Conservation (phyloP, 257 asterid genomes). For the Nicotiana obtusifolia region DNA sequence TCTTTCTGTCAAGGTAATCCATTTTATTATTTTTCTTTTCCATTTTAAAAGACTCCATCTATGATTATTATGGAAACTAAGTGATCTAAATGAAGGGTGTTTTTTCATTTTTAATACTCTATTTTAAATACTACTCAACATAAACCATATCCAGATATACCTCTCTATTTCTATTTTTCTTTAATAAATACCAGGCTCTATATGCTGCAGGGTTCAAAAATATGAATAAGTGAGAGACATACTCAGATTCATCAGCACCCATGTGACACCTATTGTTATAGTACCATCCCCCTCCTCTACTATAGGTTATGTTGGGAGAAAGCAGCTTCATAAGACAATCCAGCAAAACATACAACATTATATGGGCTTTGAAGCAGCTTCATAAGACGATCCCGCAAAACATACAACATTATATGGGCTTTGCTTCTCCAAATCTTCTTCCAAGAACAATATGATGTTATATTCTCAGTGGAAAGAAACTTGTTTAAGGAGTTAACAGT, state of each 20-base stretch:
- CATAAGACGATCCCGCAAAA: neutral
- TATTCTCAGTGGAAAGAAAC: neutral
- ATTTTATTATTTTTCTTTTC: too few relatives aligned
- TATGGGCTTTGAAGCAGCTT: neutral
- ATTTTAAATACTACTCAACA: too few relatives aligned
- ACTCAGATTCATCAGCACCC: neutral
- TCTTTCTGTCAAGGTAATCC: too few relatives aligned
- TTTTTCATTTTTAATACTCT: too few relatives aligned
- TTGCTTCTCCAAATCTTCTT: neutral
- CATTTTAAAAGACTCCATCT: too few relatives aligned
- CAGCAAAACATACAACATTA: neutral
- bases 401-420: neutral
- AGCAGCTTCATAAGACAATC: neutral
- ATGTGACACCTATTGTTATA: too few relatives aligned
- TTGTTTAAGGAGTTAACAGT: neutral
- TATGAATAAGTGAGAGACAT: neutral
- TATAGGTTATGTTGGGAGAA: neutral
- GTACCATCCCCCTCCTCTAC: neutral
- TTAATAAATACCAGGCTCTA: neutral
- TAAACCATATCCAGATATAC: too few relatives aligned
- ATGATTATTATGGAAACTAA: too few relatives aligned
- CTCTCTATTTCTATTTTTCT: too few relatives aligned
- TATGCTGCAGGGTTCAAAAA: neutral
- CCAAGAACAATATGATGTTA: neutral
- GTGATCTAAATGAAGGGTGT: too few relatives aligned